These are phyloP conservation scores for Phytophthora ramorum DNA, from an alignment of 352 stramenopile species.

Conservation along the genomic window DNA sequence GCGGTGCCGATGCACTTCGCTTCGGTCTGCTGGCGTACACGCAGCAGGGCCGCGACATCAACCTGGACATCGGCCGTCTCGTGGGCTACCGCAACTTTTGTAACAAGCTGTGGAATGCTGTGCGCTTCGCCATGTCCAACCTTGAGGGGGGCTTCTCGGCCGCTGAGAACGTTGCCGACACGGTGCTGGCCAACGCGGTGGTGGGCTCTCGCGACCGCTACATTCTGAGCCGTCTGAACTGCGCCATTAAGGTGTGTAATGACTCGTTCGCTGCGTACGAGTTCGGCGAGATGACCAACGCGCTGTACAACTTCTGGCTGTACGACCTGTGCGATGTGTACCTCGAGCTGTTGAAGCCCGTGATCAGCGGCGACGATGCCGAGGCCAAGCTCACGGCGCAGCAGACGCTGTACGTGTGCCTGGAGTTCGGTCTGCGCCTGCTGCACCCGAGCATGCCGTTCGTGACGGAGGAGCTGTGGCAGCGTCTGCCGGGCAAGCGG, in stretches of 20 bases:
- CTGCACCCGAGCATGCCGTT: constrained; percentile 99
- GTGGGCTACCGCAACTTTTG: constrained; percentile 99
- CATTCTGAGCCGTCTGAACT: constrained; percentile 86
- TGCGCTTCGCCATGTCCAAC: constrained; percentile 97
- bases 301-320: constrained; percentile 98
- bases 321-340: constrained; percentile 99
- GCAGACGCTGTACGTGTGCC: constrained; percentile 86
- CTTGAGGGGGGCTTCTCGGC: constrained; percentile 83
- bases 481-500: constrained; percentile 81
- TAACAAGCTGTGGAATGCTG: constrained; percentile 99
- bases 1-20: constrained; percentile 97
- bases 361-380: constrained; percentile 88
- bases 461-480: constrained; percentile 96
- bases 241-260: constrained; percentile 78
- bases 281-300: constrained; percentile 96
- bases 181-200: constrained; percentile 69
- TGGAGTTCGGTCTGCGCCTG: constrained; percentile 89
- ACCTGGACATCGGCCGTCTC: constrained; percentile 99
- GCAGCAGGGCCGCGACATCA: constrained; percentile 97
- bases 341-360: constrained; percentile 99
- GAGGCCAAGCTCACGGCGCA: constrained; percentile 81
- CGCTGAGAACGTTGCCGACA: constrained; percentile 61
- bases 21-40: constrained; percentile 98
- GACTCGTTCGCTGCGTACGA: constrained; percentile 93
- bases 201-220: constrained; percentile 77